Evolutionary conservation across 352 stramenopile species (phyloP), one percentile per base, ranked within the genome.

Genomic region (Detonula confervacea): DNA sequence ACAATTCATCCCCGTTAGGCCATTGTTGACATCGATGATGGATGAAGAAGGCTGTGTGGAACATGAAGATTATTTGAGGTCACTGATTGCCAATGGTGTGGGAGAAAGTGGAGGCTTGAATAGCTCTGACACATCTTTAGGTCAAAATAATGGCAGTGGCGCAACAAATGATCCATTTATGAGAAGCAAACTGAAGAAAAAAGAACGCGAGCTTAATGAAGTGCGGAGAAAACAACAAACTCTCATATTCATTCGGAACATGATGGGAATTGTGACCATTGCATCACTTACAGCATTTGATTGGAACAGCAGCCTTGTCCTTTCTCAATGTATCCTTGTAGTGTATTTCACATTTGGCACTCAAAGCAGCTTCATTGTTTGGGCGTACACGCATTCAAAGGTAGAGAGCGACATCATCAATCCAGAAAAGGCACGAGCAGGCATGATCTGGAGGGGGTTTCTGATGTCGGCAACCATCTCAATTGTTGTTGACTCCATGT

Each of bases 401-500:
- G 47, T 37, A 54, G 59, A 75, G 0, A 71, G 62, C 44, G 62
- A 83, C 51, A 75, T 70, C 20, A 73, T 83, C 11, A 42, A 57
- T 30, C 33, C 52, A 57, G 35, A 86, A 62, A 75, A 77, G 33
- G 25, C 52, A 46, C 51, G 69, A 16, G 30, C 64, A 7, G 54
- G 67, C 7, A 74, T 68, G 27, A 84, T 83, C 29, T 87, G 51
- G 60, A 87, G 61, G 67, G 86, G 61, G 27, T 81, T 59, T 60
- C 18, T 77, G 55, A 74, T 79, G 33, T 77, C 54, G 22, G 42
- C n/a, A 49, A 59, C 73, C 4, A 20, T 91, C 9, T 14, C 47
- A 46, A 46, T 86, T 8, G 46, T 85, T 7, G 73, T 83, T 9
- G 86, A 91, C 76, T 70, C 71, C 9, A 84, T 89, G 83, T 86